Conservation (phyloP, 768 basidiomycete species). For the Hemileccinum rubropunctum region DNA sequence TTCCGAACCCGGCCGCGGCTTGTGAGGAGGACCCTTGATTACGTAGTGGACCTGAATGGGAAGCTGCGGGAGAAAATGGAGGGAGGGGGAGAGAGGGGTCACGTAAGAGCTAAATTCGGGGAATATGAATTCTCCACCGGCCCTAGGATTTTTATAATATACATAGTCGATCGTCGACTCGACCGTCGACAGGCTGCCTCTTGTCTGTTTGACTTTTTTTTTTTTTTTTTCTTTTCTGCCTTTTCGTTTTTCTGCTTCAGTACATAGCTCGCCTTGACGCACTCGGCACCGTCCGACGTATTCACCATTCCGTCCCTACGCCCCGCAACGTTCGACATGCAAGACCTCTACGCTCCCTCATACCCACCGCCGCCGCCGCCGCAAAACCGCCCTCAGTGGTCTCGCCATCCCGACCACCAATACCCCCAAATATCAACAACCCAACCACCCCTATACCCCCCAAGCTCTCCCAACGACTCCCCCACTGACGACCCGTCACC, state of each 20-base stretch:
- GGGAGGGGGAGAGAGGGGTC: constrained; percentile 25
- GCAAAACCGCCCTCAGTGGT: constrained; percentile 42
- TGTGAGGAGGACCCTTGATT: constrained; percentile 33
- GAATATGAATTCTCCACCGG: constrained; percentile 40
- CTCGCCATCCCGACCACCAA: constrained; percentile 32
- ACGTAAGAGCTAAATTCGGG: constrained; percentile 36
- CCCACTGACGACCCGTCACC: constrained; percentile 50
- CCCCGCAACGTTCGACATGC: constrained; percentile 42
- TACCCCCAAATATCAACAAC: constrained; percentile 35
- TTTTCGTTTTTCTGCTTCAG: constrained; percentile 31
- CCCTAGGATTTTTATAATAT: constrained; percentile 35
- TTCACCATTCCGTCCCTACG: constrained; percentile 39
- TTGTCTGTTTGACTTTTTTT: constrained; percentile 28
- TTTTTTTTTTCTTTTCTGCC: constrained; percentile 24
- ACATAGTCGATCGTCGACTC: constrained; percentile 35
- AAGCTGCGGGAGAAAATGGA: constrained; percentile 33
- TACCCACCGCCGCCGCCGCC: constrained; percentile 24
- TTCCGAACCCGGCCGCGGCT: constrained; percentile 39
- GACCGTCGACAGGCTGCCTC: constrained; percentile 26
- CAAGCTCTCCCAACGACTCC: constrained; percentile 39
- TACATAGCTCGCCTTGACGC: constrained; percentile 28
- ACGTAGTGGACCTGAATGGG: constrained; percentile 28
- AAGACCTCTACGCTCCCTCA: constrained; percentile 46
- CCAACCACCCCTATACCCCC: constrained; percentile 32
- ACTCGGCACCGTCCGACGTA: constrained; percentile 25